Base-by-base conservation (phyloP, 345 rosid species). In the Camelina sativa region DNA sequence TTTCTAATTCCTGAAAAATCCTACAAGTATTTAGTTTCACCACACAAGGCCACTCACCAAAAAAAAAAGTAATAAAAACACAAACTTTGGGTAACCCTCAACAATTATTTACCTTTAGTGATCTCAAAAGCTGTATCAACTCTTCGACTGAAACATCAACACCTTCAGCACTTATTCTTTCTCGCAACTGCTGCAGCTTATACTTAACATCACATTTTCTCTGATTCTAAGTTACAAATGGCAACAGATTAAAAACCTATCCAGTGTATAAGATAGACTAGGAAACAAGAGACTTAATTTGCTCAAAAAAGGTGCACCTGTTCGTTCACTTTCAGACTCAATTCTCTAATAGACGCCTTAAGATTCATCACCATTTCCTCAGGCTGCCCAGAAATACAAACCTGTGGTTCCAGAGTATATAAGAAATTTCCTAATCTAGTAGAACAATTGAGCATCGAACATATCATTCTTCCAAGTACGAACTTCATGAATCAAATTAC, bases 1-100 rank as follows among this genome's bases (percentile, higher is more conserved):
- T 82, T 74, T 86, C 90, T 69, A 89, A 41, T 17, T 46, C 86
- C 93, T 94, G 84, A 4, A 67, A 7, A 63, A 13, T 41, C 13
- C 55, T 16, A 37, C 44, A 67, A 28, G n/a, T 53, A 57, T 5
- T 76, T 23, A 64, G 70, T 52, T 47, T 20, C 52, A 62, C 37
- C 51, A 40, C 71, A 56, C 8, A 34, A 30, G 2, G 51, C 19
- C 53, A 56, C 43, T 32, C 50, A 78, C 63, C 22, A 23, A 28
- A 28, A 25, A 3, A 56, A 22, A 5, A 15, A 8, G 55, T 15
- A 2, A 58, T 30, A 38, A 28, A 50, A 59, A 55, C 48, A 20
- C 9, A 5, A 61, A 23, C 43, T 34, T 38, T 41, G 5, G 0
- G 48, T 41, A 54, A 76, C 28, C 19, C 12, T 34, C 40, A 53